phyloP scores from a whole-genome alignment of 2,329 filamentous ascomycete genomes.

The Mollisiaceae sp. region DNA sequence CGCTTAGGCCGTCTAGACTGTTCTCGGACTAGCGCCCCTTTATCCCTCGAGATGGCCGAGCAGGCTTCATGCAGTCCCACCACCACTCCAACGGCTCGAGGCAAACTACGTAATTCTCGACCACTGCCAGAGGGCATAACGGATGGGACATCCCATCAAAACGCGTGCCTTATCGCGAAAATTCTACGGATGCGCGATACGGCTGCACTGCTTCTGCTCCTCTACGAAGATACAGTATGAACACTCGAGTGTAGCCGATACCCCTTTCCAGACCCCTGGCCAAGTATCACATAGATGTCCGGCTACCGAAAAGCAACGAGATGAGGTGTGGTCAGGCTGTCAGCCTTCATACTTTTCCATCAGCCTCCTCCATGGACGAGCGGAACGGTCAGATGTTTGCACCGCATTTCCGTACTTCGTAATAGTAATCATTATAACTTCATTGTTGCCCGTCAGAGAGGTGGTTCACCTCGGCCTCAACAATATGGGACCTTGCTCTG shows the following conservation, averaged over 20 bases:
- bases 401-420: not conserved
- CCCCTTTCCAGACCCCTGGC: constrained; percentile 9
- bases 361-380: constrained; percentile 17
- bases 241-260: not conserved
- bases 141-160: constrained; percentile 21
- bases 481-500: constrained; percentile 1
- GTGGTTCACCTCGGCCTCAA: constrained; percentile 2
- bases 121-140: not conserved
- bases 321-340: constrained; percentile 12
- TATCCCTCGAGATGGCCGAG: constrained; percentile 1
- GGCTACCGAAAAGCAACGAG: constrained; percentile 4
- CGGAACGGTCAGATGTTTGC: constrained; percentile 18
- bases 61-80: constrained; percentile 9
- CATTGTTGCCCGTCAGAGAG: not conserved
- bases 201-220: too few relatives aligned
- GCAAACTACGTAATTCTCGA: constrained; percentile 21
- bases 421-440: not conserved
- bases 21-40: not conserved
- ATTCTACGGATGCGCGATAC: not conserved
- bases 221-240: too few relatives aligned
- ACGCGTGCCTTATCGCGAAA: constrained; percentile 17
- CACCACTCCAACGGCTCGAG: constrained; percentile 10
- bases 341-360: constrained; percentile 16
- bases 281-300: not conserved
- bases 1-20: not conserved